Conservation (phyloP, 495 filamentous ascomycete genomes). For the Talaromyces adpressus region DNA sequence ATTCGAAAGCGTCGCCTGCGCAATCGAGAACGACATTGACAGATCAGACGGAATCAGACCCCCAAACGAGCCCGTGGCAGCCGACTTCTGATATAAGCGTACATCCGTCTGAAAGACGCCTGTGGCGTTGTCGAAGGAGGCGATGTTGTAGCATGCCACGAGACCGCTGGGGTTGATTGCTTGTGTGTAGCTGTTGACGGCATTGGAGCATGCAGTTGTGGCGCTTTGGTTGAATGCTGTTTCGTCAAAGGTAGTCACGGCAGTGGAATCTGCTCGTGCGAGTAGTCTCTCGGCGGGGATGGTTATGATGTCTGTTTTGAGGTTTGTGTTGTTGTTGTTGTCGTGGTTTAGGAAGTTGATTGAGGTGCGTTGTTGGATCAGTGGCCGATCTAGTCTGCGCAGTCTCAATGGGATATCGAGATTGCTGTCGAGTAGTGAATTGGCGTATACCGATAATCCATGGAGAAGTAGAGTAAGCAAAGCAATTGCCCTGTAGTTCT, state of each 20-base stretch:
- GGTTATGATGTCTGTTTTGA: not conserved
- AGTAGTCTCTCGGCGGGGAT: not conserved
- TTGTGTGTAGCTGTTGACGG: constrained; percentile 35
- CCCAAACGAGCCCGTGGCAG: constrained; percentile 48
- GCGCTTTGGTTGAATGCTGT: constrained; percentile 33
- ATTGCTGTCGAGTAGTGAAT: not conserved
- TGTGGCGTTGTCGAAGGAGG: constrained; percentile 49
- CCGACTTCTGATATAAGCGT: constrained; percentile 56
- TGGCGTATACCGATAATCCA: not conserved
- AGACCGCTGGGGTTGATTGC: constrained; percentile 60
- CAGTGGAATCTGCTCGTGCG: not conserved
- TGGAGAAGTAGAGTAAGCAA: not conserved
- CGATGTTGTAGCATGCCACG: constrained; percentile 74
- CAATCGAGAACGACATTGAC: constrained; percentile 50
- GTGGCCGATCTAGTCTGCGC: not conserved
- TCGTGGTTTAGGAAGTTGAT: not conserved
- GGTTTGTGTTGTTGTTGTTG: not conserved
- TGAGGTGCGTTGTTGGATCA: not conserved
- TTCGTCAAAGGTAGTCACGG: constrained; percentile 5
- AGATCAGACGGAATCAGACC: constrained; percentile 49
- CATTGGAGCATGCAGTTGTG: constrained; percentile 40
- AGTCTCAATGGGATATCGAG: not conserved
- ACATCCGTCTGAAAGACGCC: constrained; percentile 68
- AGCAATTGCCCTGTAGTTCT: not conserved
- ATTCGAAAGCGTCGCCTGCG: constrained; percentile 45